Evolutionary conservation across 1,139 yeast genomes (phyloP), one percentile per base, ranked within the genome.

Genomic region (Kodamaea sp.): DNA sequence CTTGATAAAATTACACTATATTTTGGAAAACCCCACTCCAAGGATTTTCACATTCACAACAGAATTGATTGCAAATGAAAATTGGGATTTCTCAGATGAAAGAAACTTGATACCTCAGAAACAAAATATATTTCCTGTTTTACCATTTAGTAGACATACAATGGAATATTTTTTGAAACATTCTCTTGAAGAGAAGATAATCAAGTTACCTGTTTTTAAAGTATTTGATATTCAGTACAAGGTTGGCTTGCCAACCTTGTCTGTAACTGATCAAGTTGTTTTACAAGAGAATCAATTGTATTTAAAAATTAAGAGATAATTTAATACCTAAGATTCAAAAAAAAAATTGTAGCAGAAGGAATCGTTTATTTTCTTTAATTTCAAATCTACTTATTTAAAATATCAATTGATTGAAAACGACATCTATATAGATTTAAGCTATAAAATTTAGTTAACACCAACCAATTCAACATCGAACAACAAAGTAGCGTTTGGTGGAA

Each of bases 401-500:
- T 25, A 30, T 12, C 26, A 29, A 27, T 34, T n/a, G 12, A 29
- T 12, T 29, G 11, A 12, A 10, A 11, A 29, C n/a, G 11, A 33
- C 28, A 8, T 15, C 20, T 15, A 15, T 15, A 15, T 15, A 29
- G n/a, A 29, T 8, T 11, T 15, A n/a, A 29, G n/a, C 22, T 29
- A 30, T 30, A 24, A 32, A 22, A 15, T 27, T 43, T 74, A 83
- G 71, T 87, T 87, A 60, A 90, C 84, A 56, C 79, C 80, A 57
- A 90, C 70, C 64, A 90, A 79, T 70, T 90, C 96, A 49, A 90
- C 97, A 57, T 89, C 97, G 55, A 90, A 90, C 53, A 87, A 70
- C 67, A 92, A 78, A 50, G 96, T 89, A 47, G 97, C 95, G 64
- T 88, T 87, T 52, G 97, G 96, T 48, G 97, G 97, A 60, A 92